phyloP scores from a whole-genome alignment of 163 green algal genomes.

The Scenedesmus sp. region DNA sequence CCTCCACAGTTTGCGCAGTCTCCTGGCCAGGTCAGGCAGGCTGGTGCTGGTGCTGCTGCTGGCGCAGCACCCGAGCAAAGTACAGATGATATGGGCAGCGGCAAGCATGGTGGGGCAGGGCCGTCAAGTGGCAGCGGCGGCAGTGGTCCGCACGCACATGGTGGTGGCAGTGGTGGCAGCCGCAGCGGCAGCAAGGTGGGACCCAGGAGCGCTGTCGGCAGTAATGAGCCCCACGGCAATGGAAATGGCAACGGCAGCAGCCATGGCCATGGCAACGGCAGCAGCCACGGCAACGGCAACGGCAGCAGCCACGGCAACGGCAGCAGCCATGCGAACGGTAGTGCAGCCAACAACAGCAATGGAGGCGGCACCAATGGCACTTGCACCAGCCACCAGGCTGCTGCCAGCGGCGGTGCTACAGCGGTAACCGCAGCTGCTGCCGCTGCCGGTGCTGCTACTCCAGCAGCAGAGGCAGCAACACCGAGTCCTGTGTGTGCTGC shows the following conservation, averaged over 20 bases:
- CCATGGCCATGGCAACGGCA: slow-evolving; percentile 20
- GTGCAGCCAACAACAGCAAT: neutral
- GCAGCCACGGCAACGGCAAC: neutral
- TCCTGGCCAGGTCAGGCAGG: neutral
- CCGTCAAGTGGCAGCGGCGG: slow-evolving; percentile 41
- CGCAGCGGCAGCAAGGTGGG: slow-evolving; percentile 12
- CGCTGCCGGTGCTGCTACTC: neutral
- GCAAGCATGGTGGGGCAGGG: slow-evolving; percentile 19
- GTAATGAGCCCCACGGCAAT: slow-evolving; percentile 40
- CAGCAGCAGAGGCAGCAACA: neutral
- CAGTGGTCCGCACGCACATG: neutral
- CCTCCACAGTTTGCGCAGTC: neutral
- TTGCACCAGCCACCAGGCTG: slow-evolving; percentile 8
- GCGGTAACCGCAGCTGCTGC: neutral
- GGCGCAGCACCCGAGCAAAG: neutral
- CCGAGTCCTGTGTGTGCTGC: neutral
- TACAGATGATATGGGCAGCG: slow-evolving; percentile 27
- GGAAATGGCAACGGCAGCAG: slow-evolving; percentile 28
- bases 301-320: slow-evolving; percentile 21
- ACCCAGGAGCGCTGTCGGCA: slow-evolving; percentile 35
- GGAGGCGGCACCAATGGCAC: slow-evolving; percentile 17
- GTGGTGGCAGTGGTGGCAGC: slow-evolving; percentile 37
- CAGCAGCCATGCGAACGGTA: slow-evolving; percentile 1
- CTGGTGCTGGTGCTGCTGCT: neutral
- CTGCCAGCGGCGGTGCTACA: neutral